phyloP scores from a whole-genome alignment of 1,139 yeast species.

The Arxiozyma slooffiae region DNA sequence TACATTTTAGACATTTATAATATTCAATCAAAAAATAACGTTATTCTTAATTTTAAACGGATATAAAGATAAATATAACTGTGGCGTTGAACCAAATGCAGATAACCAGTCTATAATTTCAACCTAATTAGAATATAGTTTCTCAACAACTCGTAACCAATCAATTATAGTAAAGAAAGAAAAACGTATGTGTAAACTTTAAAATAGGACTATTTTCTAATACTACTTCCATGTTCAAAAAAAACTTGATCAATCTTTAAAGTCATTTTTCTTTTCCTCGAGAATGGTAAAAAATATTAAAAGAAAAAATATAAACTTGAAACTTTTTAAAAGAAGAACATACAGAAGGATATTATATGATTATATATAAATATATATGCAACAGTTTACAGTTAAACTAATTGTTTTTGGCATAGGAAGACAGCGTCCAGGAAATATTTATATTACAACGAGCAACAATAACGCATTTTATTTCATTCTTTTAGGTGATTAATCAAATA shows the following conservation, averaged over 20 bases:
- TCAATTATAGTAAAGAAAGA: too few species aligned
- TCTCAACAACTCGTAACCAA: neutral
- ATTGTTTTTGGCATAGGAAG: too few species aligned
- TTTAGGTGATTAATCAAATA: neutral
- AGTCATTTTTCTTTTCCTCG: neutral
- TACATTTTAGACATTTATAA: constrained; percentile 34
- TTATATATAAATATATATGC: too few species aligned
- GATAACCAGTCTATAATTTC: neutral
- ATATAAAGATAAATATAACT: too few species aligned
- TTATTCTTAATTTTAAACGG: too few species aligned
- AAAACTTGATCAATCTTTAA: neutral
- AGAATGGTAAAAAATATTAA: neutral
- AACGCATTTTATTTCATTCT: neutral
- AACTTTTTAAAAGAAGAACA: too few species aligned
- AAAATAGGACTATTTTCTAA: too few species aligned
- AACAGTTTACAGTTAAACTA: too few species aligned
- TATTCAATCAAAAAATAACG: neutral
- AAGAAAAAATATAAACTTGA: too few species aligned
- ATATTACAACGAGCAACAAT: neutral
- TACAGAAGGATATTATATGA: neutral
- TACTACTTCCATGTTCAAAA: neutral
- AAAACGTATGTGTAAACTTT: too few species aligned
- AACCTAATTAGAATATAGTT: neutral
- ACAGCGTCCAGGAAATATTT: too few species aligned
- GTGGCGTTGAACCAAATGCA: neutral